Evolutionary conservation across 1,284 basidiomycete species (phyloP), one percentile per base, ranked within the genome.

Genomic region (Paramarasmius palmivorus): DNA sequence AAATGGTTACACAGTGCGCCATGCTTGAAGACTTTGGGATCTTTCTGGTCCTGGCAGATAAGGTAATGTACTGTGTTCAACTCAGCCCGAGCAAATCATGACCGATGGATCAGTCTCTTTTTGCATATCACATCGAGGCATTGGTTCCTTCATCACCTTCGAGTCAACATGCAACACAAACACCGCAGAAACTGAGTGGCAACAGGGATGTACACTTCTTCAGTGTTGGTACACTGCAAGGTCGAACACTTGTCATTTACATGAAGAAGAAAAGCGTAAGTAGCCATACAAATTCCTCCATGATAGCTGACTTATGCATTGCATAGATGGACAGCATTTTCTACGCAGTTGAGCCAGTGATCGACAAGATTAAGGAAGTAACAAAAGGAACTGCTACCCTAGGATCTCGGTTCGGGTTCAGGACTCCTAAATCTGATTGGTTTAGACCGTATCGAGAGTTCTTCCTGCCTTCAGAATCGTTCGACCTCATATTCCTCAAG

Each of bases 1-100:
- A 92, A 68, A 82, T 85, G 70, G 94, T 98, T 29, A 93, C 92
- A 4, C 94, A 97, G 65, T 93, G 93, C 67, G 93, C 95, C 1
- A 95, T 98, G 75, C 76, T 98, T 2, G 93, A 96, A 65, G 92
- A 94, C 60, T 96, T 96, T 68, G 92, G 93, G 25, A 93, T 98
- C 61, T 95, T 99, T 77, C 78, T 99, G 25, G 94, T 98, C 12
- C 75, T 98, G n/a, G 92, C 95, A 4, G 93, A 96, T 70, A 94
- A 93, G 77, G 91, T 88, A 53, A n/a, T 40, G 14, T 19, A 12
- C n/a, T 14, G 41, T 14, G 4, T 12, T 39, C n/a, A n/a, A n/a
- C n/a, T n/a, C n/a, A n/a, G n/a, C n/a, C n/a, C n/a, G n/a, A n/a
- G n/a, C n/a, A n/a, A n/a, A n/a, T n/a, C n/a, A n/a, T n/a, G n/a